phyloP scores from a whole-genome alignment of 441 rosid genomes.

The Eruca vesicaria region DNA sequence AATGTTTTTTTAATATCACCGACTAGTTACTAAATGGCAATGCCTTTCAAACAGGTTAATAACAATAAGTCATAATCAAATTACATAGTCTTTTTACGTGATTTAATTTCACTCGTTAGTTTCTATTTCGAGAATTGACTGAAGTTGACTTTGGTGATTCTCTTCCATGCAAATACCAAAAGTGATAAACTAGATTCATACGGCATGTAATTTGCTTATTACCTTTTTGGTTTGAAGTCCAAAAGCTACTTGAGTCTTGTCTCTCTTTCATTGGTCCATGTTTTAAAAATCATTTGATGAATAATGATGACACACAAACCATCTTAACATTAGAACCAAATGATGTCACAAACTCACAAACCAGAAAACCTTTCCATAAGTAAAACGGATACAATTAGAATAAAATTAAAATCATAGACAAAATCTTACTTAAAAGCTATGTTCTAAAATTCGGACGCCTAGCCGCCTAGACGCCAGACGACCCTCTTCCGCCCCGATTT shows the following conservation, averaged over 20 bases:
- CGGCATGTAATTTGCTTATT: constrained; percentile 21
- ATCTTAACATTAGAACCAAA: background rate
- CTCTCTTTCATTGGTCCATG: constrained; percentile 29
- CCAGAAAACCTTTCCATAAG: background rate
- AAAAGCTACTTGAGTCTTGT: constrained; percentile 22
- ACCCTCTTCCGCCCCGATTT: too few relatives aligned
- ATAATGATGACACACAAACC: background rate
- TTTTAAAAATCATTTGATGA: background rate
- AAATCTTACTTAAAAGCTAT: background rate
- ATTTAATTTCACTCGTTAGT: constrained; percentile 32
- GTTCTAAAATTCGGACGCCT: too few relatives aligned
- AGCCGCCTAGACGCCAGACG: too few relatives aligned
- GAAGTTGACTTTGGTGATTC: constrained; percentile 25
- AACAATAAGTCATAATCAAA: constrained; percentile 13
- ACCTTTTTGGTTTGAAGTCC: constrained; percentile 12
- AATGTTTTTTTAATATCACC: background rate
- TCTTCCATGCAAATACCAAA: constrained; percentile 34
- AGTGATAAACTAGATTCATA: constrained; percentile 24
- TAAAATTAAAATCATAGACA: background rate
- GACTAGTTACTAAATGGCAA: constrained; percentile 14
- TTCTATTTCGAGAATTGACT: constrained; percentile 27
- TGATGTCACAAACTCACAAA: background rate
- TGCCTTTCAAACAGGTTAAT: background rate
- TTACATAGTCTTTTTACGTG: constrained; percentile 24
- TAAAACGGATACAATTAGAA: background rate